Base-by-base conservation (phyloP, 352 stramenopile genomes). In the Globisporangium nagaii region DNA sequence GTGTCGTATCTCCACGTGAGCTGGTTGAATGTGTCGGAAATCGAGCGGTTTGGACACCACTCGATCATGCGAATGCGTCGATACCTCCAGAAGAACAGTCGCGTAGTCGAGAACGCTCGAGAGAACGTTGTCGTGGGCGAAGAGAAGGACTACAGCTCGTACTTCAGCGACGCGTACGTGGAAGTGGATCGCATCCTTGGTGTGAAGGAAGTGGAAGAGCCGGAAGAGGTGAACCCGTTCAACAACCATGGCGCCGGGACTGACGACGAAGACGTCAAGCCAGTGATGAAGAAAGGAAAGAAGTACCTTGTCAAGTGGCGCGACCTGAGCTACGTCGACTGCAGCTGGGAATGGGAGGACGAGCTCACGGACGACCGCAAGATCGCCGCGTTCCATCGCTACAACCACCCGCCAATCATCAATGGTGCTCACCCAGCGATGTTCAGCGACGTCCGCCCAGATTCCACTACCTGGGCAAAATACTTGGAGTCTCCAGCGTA, bases 1-100 rank as follows among this genome's bases (percentile, higher is more conserved):
- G 74, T 97, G 53, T 98, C 86, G 27, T 99, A 99, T 67, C 72
- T 99, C 31, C 97, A 99, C 72, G 84, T 97, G 51, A 98, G 86
- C 22, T 99, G 98, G 97, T 90, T 99, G 62, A 96, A 80, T 12
- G 84, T 97, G 35, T 66, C 62, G 31, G 92, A 99, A 71, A 89
- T 99, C n/a, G 85, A 95, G 62, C 65, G 74, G 13, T 90, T 93
- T 46, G 85, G 85, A 3, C 84, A 90, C 31, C 73, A 84, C 15
- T 80, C 85, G 17, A 71, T 95, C 28, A 78, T 88, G 73, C 68
- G 85, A 3, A 93, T 95, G 83, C 85, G 82, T 25, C 73, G 85
- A 35, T 89, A 91, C 63, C 53, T 95, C 24, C 85, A 92, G 50
- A 87, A 98, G 44, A 92, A 98, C 56, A 84, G 71, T 56, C 77